Base-by-base conservation (phyloP, 2,329 filamentous ascomycete genomes). In the Fusarium subglutinans region DNA sequence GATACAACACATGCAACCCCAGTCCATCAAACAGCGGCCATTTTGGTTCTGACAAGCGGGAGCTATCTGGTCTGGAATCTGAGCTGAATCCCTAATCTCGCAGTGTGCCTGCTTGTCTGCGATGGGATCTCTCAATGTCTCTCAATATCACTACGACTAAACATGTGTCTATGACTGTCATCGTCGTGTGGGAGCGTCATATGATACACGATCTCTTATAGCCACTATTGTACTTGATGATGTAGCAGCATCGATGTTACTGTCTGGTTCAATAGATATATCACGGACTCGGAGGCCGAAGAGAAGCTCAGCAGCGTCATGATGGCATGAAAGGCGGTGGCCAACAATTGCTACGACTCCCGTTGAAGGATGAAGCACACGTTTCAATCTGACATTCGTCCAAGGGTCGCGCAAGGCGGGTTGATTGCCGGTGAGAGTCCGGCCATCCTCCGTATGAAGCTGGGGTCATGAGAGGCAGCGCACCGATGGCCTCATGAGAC, bases 341-440 rank as follows among this genome's bases (percentile, higher is more conserved):
- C 50, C 28, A 56, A 26, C 45, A 53, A 22, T 66, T 50, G 44
- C 30, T 53, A 50, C 47, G 37, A n/a, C 47, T 53, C 57, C 48
- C 35, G 26, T n/a, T 45, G 45, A 73, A 35, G 41, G 40, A 15
- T 47, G 56, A 66, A 68, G 55, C 71, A 72, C 72, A 65, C 58
- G 67, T 74, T 69, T 74, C 55, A 35, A 44, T 54, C 59, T 62
- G n/a, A 30, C 37, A 72, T 69, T 74, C 47, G 67, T 38, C 41
- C 53, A 58, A 61, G 57, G 43, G 47, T 59, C n/a, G 54, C 37
- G 48, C 60, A 59, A 63, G 33, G 51, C 28, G 43, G 48, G 50
- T 38, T 43, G 33, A 37, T 51, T 30, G 28, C 47, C 48, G 37
- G 44, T 22, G 35, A 33, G 51, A 38, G 48, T 26, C 50, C 40